Conservation (phyloP, 2,329 filamentous ascomycete genomes). For the Alternaria sp. region DNA sequence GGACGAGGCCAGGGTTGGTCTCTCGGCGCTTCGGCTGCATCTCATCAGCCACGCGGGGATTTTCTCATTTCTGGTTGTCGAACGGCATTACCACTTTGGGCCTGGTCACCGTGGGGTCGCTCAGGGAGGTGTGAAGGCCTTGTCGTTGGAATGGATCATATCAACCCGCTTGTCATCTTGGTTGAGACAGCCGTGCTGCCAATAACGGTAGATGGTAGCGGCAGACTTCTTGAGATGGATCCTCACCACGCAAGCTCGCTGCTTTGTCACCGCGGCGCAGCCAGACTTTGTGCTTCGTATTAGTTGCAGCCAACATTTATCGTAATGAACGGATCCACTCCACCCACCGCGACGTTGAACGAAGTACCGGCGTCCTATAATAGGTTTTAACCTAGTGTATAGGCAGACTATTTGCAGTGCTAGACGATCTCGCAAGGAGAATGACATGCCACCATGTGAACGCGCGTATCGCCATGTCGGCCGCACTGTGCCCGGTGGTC, state of each 20-base stretch:
- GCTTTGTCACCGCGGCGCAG: conserved; percentile 34
- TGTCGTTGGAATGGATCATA: conserved; percentile 20
- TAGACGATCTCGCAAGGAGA: conserved; percentile 10
- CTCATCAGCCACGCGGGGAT: conserved; percentile 48
- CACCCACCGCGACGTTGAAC: conserved; percentile 9
- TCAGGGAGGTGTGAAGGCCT: conserved; percentile 25
- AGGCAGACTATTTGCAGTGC: conserved; percentile 10
- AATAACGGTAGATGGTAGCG: conserved; percentile 22
- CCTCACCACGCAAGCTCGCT: conserved; percentile 17
- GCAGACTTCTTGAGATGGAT: conserved; percentile 16
- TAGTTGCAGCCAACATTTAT: conserved; percentile 22
- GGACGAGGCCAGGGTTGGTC: conserved; percentile 43
- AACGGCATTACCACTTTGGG: conserved; percentile 46
- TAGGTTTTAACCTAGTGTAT: conserved; percentile 12
- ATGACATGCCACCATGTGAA: conserved; percentile 23
- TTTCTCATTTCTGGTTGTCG: conserved; percentile 41
- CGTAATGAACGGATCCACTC: conserved; percentile 21
- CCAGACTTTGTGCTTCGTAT: conserved; percentile 19
- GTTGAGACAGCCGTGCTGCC: conserved; percentile 17
- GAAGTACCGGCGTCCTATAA: conserved; percentile 3
- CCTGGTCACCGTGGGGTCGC: conserved; percentile 44
- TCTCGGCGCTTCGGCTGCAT: conserved; percentile 49
- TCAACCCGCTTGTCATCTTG: conserved; percentile 24
- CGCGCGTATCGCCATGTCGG: conserved; percentile 31
- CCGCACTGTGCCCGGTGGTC: conserved; percentile 17